Evolutionary conservation across 257 asterid genomes (phyloP), one percentile per base, ranked within the genome.

Genomic region (Solanum raphanifolium): DNA sequence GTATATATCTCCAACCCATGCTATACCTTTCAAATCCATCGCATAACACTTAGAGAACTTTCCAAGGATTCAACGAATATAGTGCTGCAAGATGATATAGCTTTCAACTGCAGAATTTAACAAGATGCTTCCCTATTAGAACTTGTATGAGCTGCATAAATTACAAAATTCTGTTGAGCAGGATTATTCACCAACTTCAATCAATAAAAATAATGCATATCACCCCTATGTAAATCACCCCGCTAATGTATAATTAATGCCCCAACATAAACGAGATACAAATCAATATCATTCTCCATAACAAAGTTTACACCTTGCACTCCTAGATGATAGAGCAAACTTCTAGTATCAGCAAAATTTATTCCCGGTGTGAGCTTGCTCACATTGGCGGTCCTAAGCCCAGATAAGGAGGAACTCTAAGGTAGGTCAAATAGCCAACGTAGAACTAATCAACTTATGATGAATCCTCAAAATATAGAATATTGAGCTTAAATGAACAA

Each of bases 1-100:
- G 68, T 91, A 94, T 84, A 94, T 84, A 84, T 93, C 92, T 58
- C 94, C 98, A 71, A 95, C 93, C 99, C 99, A 96, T 29, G 92
- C 83, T 91, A 95, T 83, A 90, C 95, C 95, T 89, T 94, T 93
- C 82, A 92, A 87, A 88, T 93, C 98, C 98, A 95, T 94, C 46
- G 29, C 87, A 58, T 35, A 85, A 83, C 87, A 69, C 16, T 31
- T 86, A 43, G 73, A 68, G 43, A 87, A 88, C 43, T 86, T 36
- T 4, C 79, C 43, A 39, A 7, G 46, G 84, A 72, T 20, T n/a
- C 66, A 41, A 87, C 32, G 52, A 87, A 15, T 65, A 78, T 60
- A 48, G 71, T 69, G 82, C 84, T 69, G 58, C 86, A 52, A 86
- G 52, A 81, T 58, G 87, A 81, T 13, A 79, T 38, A 23, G 25